These are phyloP conservation scores for Coemansia aciculifera DNA, from an alignment of 192 early-diverging fungal genomes.

Conservation along the genomic window DNA sequence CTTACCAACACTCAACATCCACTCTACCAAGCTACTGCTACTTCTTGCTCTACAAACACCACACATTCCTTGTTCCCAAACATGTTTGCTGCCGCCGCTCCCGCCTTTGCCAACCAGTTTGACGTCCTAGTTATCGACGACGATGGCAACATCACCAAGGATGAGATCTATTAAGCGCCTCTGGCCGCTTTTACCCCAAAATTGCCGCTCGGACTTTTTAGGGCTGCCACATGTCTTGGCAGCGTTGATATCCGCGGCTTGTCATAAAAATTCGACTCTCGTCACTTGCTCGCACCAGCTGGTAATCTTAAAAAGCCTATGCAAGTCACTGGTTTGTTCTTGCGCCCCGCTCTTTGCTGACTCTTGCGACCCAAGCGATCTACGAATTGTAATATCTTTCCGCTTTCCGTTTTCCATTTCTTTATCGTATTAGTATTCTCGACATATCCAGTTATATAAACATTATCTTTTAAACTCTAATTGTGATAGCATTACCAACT, in stretches of 20 bases:
- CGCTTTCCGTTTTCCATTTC: background rate
- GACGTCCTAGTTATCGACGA: constrained; percentile 21
- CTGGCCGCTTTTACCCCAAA: background rate
- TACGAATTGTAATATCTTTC: constrained; percentile 10
- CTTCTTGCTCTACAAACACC: background rate
- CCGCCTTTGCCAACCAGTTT: constrained; percentile 17
- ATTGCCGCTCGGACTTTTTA: constrained; percentile 2
- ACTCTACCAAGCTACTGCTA: background rate
- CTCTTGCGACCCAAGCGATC: constrained; percentile 5
- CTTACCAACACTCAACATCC: background rate
- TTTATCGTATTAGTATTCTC: constrained; percentile 10
- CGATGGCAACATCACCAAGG: constrained; percentile 24
- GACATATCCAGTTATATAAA: constrained; percentile 6
- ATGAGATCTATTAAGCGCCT: constrained; percentile 9
- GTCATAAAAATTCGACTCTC: constrained; percentile 11
- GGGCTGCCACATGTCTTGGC: background rate
- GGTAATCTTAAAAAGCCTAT: no score
- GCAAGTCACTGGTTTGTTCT: background rate
- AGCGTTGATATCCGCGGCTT: constrained; percentile 1
- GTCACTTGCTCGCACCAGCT: background rate
- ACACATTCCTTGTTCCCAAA: background rate
- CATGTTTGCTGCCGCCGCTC: constrained; percentile 10
- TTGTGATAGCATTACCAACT: background rate
- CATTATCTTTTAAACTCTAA: background rate
- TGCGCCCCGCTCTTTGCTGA: background rate